phyloP scores from a whole-genome alignment of 371 early-diverging fungal species.

The Amoeboaphelidium protococcarum region DNA sequence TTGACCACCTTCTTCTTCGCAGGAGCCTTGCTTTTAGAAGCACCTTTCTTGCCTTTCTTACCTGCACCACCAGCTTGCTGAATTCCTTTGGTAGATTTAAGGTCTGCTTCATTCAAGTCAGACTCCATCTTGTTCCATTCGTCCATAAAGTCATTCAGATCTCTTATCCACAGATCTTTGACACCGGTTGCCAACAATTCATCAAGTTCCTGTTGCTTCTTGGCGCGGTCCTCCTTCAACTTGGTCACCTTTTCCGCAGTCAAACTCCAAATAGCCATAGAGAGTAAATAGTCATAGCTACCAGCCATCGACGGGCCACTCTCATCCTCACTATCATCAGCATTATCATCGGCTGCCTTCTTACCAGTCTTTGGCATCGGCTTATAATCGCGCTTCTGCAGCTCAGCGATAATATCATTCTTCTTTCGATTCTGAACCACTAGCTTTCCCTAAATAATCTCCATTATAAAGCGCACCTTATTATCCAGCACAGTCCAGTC shows the following conservation, averaged over 20 bases:
- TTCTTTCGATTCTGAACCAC: constrained; percentile 66
- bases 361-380: constrained; percentile 25
- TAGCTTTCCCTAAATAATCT: constrained; percentile 63
- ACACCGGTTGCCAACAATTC: constrained; percentile 34
- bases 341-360: constrained; percentile 8
- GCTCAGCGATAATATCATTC: constrained; percentile 44
- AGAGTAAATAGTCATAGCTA: constrained; percentile 77
- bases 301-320: no score
- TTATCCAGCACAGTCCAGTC: constrained; percentile 61
- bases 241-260: constrained; percentile 73
- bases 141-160: constrained; percentile 44
- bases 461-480: constrained; percentile 74
- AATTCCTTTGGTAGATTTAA: neutral
- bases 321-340: constrained; percentile 4
- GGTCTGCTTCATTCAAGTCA: neutral
- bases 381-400: constrained; percentile 38
- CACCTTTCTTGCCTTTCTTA: neutral
- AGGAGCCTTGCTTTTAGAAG: no score
- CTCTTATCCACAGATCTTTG: constrained; percentile 68
- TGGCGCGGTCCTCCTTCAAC: constrained; percentile 37
- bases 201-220: constrained; percentile 41
- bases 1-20: no score
- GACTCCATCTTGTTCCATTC: constrained; percentile 27
- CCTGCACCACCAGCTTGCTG: neutral
- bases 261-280: constrained; percentile 76